Conservation (phyloP, 108 stramenopile genomes). For the Nannochloropsis salina region DNA sequence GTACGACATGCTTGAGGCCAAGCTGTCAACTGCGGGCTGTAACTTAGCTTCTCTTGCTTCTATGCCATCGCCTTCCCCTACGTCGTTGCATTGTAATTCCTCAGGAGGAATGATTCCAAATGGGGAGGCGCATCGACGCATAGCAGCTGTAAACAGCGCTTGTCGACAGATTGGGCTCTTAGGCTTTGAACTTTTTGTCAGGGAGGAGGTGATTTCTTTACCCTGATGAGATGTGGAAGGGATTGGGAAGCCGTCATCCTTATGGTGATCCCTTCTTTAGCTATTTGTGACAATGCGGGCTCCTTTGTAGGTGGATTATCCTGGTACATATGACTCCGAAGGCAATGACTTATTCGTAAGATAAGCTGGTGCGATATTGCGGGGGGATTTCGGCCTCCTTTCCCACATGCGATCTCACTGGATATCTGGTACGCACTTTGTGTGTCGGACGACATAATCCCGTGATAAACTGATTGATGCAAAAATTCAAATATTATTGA, state of each 20-base stretch:
- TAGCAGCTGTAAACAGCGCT: not conserved
- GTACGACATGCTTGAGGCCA: not conserved
- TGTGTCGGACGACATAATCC: too few species aligned
- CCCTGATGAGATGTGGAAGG: too few species aligned
- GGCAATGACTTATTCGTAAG: not conserved
- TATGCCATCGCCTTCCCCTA: not conserved
- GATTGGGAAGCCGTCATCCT: too few species aligned
- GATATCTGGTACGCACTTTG: too few species aligned
- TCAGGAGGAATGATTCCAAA: not conserved
- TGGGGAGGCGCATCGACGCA: not conserved
- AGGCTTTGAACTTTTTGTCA: too few species aligned
- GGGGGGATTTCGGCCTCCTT: not conserved
- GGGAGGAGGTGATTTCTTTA: too few species aligned
- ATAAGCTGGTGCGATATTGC: not conserved
- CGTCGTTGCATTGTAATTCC: not conserved
- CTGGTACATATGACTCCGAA: not conserved
- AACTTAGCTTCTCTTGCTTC: not conserved
- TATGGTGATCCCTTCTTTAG: too few species aligned
- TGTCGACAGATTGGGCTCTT: too few species aligned
- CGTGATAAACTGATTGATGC: too few species aligned
- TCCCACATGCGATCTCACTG: too few species aligned
- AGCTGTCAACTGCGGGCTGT: not conserved
- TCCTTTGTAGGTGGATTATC: slow-evolving; percentile 3
- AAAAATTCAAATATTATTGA: too few species aligned
- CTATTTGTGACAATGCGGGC: not conserved